These are phyloP conservation scores for Coriolopsis trogii DNA, from an alignment of 1,284 basidiomycete species.

Conservation along the genomic window DNA sequence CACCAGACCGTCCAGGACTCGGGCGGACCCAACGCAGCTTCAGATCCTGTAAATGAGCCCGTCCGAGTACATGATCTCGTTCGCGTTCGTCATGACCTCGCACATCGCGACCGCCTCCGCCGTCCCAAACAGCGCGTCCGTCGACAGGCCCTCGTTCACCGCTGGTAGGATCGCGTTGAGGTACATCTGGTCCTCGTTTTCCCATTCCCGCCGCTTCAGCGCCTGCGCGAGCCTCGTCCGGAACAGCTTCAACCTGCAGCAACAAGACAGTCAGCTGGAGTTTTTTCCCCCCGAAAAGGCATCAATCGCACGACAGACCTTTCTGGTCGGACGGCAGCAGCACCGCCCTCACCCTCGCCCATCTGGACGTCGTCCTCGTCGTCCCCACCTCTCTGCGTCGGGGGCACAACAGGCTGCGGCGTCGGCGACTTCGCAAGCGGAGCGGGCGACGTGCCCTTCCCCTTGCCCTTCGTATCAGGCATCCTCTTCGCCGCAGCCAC, in stretches of 20 bases:
- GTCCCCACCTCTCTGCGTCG: constrained; percentile 35
- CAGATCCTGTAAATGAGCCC: constrained; percentile 80
- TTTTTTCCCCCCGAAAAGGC: not conserved
- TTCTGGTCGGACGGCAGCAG: constrained; percentile 50
- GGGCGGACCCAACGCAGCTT: too few species aligned
- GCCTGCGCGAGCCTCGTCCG: constrained; percentile 71
- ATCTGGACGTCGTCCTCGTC: constrained; percentile 69
- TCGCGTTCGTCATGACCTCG: constrained; percentile 78
- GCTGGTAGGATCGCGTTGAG: constrained; percentile 72
- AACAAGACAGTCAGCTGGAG: not conserved
- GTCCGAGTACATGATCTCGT: constrained; percentile 89
- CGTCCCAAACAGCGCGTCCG: constrained; percentile 75
- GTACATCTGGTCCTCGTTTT: constrained; percentile 78
- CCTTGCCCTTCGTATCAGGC: constrained; percentile 42
- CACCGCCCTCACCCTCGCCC: constrained; percentile 44
- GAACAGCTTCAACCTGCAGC: constrained; percentile 73
- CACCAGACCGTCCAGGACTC: too few species aligned
- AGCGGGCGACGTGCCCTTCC: constrained; percentile 25
- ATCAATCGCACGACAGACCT: constrained; percentile 45
- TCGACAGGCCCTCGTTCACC: constrained; percentile 79
- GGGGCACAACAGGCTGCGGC: constrained; percentile 5
- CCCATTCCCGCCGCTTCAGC: constrained; percentile 68
- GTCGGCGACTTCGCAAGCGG: not conserved
- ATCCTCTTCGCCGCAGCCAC: constrained; percentile 57
- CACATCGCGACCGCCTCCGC: constrained; percentile 81